Evolutionary conservation across 2,329 filamentous ascomycete genomes (phyloP), one percentile per base, ranked within the genome.

Genomic region (Acrodontium crateriforme): DNA sequence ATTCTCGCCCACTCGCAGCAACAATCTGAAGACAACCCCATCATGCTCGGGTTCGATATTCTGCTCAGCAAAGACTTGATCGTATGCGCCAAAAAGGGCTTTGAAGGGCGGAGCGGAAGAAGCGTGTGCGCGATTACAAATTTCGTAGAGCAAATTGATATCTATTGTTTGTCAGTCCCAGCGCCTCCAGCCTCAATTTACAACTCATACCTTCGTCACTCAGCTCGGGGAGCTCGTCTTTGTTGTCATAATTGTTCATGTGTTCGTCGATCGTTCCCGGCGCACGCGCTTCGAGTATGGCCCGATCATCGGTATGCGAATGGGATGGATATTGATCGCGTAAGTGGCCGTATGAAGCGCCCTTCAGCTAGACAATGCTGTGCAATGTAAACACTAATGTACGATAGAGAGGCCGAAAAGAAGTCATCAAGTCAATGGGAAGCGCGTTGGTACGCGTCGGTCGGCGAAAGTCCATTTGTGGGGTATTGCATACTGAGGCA

Each of bases 81-180:
- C 78, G 49, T 91, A 91, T 16, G 82, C 81, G 29, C 68, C 66
- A 55, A 91, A 91, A 11, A 93, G 67, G 7, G 82, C 81, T 46
- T 74, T 74, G 32, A 78, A 82, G 3, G 80, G 75, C 13, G 78
- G 63, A 30, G 69, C 68, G 1, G 71, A 63, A 16, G 79, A 65
- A 21, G 69, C 60, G 55, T 85, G 72, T 23, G 81, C 84, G 42
- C 68, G 65, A 35, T 64, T 61, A 45, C 91, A 74, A 45, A 93
- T 80, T 33, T 78, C 67, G 54, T 83, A 78, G 32, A 93, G 65
- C 36, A 83, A 66, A 36, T 70, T 67, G 52, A 93, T 79, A 59
- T 91, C 85, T 84, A 12, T 22, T 10, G n/a, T n/a, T 22, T 5
- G 4, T 4, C 20, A 10, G 8, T 22, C 20, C 18, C 18, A 8